These are phyloP conservation scores for Zygosaccharomyces lentus DNA, from an alignment of 805 yeast genomes.

Conservation along the genomic window DNA sequence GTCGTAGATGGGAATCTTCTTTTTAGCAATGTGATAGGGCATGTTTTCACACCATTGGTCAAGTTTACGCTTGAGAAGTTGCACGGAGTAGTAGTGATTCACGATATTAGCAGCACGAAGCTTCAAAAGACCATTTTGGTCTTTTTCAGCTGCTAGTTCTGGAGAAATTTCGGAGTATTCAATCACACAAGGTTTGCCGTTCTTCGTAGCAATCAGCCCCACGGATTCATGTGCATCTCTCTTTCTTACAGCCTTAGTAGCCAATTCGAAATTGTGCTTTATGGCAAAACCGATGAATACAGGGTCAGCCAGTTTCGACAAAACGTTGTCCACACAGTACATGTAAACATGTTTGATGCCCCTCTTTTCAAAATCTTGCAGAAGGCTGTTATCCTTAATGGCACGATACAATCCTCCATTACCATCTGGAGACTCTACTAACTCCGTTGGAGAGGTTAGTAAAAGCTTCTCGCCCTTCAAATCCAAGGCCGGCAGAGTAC, in stretches of 20 bases:
- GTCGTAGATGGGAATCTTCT: constrained; percentile 71
- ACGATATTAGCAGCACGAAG: constrained; percentile 96
- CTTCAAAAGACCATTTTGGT: constrained; percentile 56
- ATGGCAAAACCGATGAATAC: constrained; percentile 77
- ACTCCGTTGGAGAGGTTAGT: constrained; percentile 47
- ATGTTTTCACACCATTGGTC: constrained; percentile 67
- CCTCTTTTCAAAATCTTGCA: constrained; percentile 60
- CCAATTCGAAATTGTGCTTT: constrained; percentile 59
- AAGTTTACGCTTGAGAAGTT: constrained; percentile 55
- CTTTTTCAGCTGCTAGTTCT: constrained; percentile 65
- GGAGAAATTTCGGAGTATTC: constrained; percentile 88
- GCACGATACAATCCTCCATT: constrained; percentile 96
- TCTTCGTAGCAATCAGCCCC: constrained; percentile 79
- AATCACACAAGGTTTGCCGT: constrained; percentile 75
- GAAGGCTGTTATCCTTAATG: constrained; percentile 53
- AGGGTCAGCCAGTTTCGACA: constrained; percentile 93
- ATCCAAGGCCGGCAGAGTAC: constrained; percentile 86
- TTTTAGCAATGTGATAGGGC: constrained; percentile 94
- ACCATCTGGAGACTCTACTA: constrained; percentile 93
- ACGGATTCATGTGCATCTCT: constrained; percentile 83
- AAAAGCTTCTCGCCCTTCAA: constrained; percentile 65
- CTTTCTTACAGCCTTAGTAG: constrained; percentile 94
- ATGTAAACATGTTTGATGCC: constrained; percentile 88
- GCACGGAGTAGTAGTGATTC: constrained; percentile 88
- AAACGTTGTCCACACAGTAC: constrained; percentile 94